Evolutionary conservation across 495 filamentous ascomycete genomes (phyloP), one percentile per base, ranked within the genome.

Genomic region (Hypomontagnella monticulosa): DNA sequence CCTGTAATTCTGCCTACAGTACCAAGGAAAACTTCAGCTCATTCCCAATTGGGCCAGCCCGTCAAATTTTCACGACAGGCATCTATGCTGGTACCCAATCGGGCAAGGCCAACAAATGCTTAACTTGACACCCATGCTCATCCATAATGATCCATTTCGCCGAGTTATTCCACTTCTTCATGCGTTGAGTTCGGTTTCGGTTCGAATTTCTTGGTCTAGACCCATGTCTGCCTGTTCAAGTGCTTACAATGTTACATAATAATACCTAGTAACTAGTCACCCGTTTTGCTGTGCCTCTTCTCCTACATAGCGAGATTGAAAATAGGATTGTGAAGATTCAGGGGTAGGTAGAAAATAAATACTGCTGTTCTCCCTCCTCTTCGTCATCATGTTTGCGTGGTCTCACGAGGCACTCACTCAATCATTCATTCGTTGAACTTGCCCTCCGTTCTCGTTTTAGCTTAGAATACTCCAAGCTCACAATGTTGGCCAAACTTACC

Each of bases 401-500:
- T 10, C 2, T 56, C 18, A 34, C 15, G 33, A 57, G 33, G 49
- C 36, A 41, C 42, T 6, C 23, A 32, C n/a, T 23, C 42, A 15
- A 34, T 61, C 33, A 33, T 16, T 61, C 33, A 33, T 16, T 16
- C n/a, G n/a, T 30, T 33, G 19, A 36, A 27, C 16, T 32, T 10
- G 23, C 56, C 33, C 16, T 23, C 43, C 36, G 2, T 44, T 15
- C 11, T 23, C 0, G n/a, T n/a, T n/a, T n/a, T n/a, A 48, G 7
- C 15, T 37, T 15, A 36, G 8, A 23, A 49, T 23, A 33, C 6
- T 34, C 7, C 10, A 12, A 38, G 10, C 11, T 37, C 52, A 61
- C 30, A 16, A 69, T 69, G 66, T 41, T 69, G n/a, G 19, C 57
- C 46, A 5, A 66, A 49, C 49, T 70, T 16, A 46, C 58, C 5